Conservation (phyloP, 257 asterid species). For the Haberlea rhodopensis region DNA sequence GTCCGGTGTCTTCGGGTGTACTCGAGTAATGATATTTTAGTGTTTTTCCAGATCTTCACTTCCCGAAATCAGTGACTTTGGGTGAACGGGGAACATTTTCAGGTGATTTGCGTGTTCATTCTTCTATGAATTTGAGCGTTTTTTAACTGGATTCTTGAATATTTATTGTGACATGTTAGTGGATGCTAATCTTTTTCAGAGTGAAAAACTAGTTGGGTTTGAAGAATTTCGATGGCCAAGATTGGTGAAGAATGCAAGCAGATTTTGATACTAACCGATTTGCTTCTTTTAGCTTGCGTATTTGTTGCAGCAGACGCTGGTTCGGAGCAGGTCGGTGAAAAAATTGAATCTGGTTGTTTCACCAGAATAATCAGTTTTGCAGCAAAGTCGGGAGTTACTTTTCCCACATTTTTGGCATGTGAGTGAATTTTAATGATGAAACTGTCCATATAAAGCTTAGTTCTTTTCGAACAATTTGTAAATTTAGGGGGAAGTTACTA, state of each 20-base stretch:
- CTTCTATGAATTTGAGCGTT: conserved; percentile 29
- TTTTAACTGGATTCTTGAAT: too few relatives aligned
- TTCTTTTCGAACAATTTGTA: too few relatives aligned
- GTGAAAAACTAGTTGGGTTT: conserved; percentile 22
- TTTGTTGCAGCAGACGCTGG: conserved; percentile 35
- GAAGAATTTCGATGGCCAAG: conserved; percentile 43
- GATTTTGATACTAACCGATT: conserved; percentile 31
- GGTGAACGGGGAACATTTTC: conserved; percentile 16
- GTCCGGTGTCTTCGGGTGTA: too few relatives aligned
- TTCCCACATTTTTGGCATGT: conserved; percentile 57
- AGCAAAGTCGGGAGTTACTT: conserved; percentile 22
- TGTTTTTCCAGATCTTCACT: too few relatives aligned
- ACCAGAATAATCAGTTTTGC: conserved; percentile 32
- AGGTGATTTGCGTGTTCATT: too few relatives aligned
- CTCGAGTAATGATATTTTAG: too few relatives aligned
- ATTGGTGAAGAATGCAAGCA: conserved; percentile 30
- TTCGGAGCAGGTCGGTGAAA: conserved; percentile 25
- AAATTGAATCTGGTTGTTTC: conserved; percentile 27
- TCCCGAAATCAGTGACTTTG: too few relatives aligned
- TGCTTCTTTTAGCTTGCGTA: too few relatives aligned
- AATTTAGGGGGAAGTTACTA: too few relatives aligned
- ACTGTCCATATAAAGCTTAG: too few relatives aligned
- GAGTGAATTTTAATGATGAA: conserved; percentile 26
- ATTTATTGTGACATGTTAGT: too few relatives aligned
- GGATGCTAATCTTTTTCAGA: too few relatives aligned